Evolutionary conservation across 2,329 filamentous ascomycete species (phyloP), one percentile per base, ranked within the genome.

Genomic region (Ascochyta fabae): DNA sequence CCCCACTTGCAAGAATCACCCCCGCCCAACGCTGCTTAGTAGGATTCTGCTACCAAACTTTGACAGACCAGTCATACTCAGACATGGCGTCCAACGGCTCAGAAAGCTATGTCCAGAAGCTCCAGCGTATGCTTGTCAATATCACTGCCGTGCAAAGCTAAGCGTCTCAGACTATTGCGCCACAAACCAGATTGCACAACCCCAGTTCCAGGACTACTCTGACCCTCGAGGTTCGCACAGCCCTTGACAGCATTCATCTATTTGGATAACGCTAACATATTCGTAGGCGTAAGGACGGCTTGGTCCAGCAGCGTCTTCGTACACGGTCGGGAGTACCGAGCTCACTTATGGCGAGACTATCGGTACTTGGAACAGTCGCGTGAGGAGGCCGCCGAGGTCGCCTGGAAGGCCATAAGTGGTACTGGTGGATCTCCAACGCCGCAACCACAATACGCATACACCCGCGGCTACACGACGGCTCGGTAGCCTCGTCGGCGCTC

Each of bases 201-300:
- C 71, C 39, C 72, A 72, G 42, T 74, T 70, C 59, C 72, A 73
- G 56, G 72, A 74, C 55, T 74, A 73, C 59, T 73, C 70, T 29
- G 72, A 74, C 49, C 72, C 72, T 48, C 64, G 72, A 71, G 72
- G 72, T 73, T 61, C 39, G 67, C 52, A 59, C 23, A 16, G n/a
- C 27, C 9, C 24, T 22, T 26, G 16, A 10, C 10, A 15, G 16
- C 31, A 13, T 22, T 40, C 16, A 16, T 10, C 13, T 7, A 24
- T 23, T 16, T 15, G 19, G 35, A 39, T 24, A 22, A 50, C 4
- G 38, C 69, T 70, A 43, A 67, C 52, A 54, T 52, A 23, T 27
- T 12, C 10, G 2, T 46, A 74, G 72, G 72, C 27, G 72, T 73
- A 45, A 63, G 72, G 27, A 74, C 72, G 38, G 72, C 72, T 35